Evolutionary conservation across 139 green algal species (phyloP), one percentile per base, ranked within the genome.

Genomic region (Micractinium sp.): DNA sequence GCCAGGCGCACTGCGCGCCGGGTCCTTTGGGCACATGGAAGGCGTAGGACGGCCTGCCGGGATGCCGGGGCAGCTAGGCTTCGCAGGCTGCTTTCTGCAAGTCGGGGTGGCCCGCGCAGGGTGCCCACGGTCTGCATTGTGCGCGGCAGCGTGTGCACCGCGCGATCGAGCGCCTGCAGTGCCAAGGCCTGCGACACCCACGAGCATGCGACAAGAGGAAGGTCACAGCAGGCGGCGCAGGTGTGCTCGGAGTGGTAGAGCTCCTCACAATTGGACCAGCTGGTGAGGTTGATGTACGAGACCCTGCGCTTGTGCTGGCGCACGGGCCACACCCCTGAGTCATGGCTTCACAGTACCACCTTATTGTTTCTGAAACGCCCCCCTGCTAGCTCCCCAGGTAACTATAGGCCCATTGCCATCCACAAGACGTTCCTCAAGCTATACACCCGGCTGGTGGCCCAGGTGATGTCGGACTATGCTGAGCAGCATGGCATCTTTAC

Each of bases 371-470:
- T 66, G 2, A 84, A 84, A 27, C 79, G 79, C 39, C 3, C 19
- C 5, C 79, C 79, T 25, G 27, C 79, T 13, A 1, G 1, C 3
- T 19, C 39, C 27, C 41, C 41, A 25, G 47, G 29, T 7, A 84
- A 84, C 79, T 84, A 84, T 39, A 16, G 79, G 0, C 79, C 79
- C 25, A 84, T 84, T 20, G 47, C 79, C 79, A 84, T 66, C 41
- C 79, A 84, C 79, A 84, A 38, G 41, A 84, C 79, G 0, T 25
- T 84, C 0, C 3, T 84, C 1, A 84, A 84, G 47, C 41, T 84
- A 4, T 84, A 66, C 27, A 84, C 41, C 0, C 79, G 79, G 23
- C 0, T 66, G 0, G 25, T 84, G 2, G 18, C 79, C 4, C 79
- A 66, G 27, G 47, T 69, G 27, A 3, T 84, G 79, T 84, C 79